phyloP scores from a whole-genome alignment of 2,329 filamentous ascomycete genomes.

The Arachnopeziza araneosa region DNA sequence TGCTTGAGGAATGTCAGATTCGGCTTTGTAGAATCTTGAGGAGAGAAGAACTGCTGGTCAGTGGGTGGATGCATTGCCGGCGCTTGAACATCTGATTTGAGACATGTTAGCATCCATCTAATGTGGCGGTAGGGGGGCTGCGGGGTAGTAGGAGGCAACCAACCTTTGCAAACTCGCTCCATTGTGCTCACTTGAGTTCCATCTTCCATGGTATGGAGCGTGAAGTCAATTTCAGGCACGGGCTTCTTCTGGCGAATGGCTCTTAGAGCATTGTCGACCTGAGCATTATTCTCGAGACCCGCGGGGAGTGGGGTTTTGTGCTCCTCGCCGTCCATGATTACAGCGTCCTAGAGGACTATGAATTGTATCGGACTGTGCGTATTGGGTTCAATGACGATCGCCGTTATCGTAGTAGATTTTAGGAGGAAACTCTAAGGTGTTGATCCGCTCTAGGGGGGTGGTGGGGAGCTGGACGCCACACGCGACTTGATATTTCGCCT shows the following conservation, averaged over 20 bases:
- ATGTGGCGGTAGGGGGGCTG: constrained; percentile 2
- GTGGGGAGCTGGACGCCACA: background rate
- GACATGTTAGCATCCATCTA: constrained; percentile 18
- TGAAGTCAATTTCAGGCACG: constrained; percentile 96
- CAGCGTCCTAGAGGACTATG: background rate
- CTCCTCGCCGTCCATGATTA: constrained; percentile 28
- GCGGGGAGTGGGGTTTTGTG: constrained; percentile 17
- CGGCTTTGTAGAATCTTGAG: constrained; percentile 79
- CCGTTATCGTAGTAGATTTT: background rate
- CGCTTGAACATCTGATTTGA: constrained; percentile 80
- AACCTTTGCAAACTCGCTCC: constrained; percentile 98
- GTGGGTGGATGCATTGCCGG: constrained; percentile 89
- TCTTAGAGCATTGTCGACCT: constrained; percentile 84
- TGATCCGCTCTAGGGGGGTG: background rate
- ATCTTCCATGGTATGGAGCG: constrained; percentile 97
- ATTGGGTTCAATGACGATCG: background rate
- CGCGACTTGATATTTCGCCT: background rate
- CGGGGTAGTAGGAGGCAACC: constrained; percentile 19
- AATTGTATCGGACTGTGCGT: background rate
- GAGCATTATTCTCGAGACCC: constrained; percentile 29
- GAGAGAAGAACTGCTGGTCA: constrained; percentile 90
- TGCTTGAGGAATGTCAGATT: constrained; percentile 94
- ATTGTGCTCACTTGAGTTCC: constrained; percentile 89
- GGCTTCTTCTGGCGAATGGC: constrained; percentile 94
- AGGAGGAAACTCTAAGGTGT: background rate